A percentile compares a stretch with the other conserved stretches of the same genome.
These are phyloP conservation scores for Sicyos edulis DNA, from an alignment of 306 rosid species.

Conservation along the genomic window DNA sequence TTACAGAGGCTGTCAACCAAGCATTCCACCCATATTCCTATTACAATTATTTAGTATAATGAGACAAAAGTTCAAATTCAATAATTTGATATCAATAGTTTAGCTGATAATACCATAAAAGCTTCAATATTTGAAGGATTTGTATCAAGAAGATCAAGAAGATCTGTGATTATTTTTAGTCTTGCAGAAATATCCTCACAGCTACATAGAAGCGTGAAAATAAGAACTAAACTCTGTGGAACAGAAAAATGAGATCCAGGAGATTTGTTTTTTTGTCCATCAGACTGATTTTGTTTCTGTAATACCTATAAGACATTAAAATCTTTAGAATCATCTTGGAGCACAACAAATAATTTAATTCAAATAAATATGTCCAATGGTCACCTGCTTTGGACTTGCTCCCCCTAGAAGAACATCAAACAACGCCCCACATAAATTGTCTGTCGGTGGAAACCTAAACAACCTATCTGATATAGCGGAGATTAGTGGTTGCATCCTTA, in stretches of 20 bases:
- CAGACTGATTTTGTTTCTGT: slow-evolving; percentile 66
- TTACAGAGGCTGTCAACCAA: slow-evolving; percentile 68
- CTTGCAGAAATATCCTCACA: slow-evolving; percentile 63
- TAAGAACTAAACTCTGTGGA: slow-evolving; percentile 80
- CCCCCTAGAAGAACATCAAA: slow-evolving; percentile 99
- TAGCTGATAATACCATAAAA: slow-evolving; percentile 63
- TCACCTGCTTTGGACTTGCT: slow-evolving; percentile 99
- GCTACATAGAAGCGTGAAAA: slow-evolving; percentile 70
- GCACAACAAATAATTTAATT: background rate
- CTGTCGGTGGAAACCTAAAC: slow-evolving; percentile 87
- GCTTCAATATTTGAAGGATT: slow-evolving; percentile 93
- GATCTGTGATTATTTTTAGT: slow-evolving; percentile 63
- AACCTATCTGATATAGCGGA: slow-evolving; percentile 75
- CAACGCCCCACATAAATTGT: slow-evolving; percentile 78
- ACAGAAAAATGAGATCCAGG: slow-evolving; percentile 69
- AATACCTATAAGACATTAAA: slow-evolving; percentile 58
- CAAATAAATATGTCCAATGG: slow-evolving; percentile 4
- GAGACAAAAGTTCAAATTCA: slow-evolving; percentile 23
- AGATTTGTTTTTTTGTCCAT: slow-evolving; percentile 66
- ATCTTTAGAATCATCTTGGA: background rate
- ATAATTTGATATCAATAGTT: slow-evolving; percentile 9
- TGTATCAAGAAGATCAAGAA: slow-evolving; percentile 93
- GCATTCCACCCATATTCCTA: slow-evolving; percentile 97
- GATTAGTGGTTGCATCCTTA: slow-evolving; percentile 68
- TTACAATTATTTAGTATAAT: slow-evolving; percentile 25